Percentiles rank a stretch among this genome's conserved stretches.
phyloP scores from a whole-genome alignment of 73 alveolate genomes.

The Diophrys sp. region DNA sequence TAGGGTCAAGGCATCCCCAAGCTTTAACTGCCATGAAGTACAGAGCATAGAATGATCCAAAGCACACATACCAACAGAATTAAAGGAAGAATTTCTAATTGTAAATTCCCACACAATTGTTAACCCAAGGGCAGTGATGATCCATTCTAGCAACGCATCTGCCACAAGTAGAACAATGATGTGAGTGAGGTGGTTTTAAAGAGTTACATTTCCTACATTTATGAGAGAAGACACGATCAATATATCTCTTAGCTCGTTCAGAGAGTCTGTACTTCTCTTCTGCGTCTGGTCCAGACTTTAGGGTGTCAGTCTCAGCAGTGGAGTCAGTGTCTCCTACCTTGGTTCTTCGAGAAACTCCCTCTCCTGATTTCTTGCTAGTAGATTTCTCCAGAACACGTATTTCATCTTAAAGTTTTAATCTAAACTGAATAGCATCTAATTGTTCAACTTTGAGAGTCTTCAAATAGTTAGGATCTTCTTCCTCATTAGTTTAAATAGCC shows the following conservation, averaged over 20 bases:
- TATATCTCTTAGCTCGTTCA: not conserved
- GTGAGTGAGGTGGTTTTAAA: slow-evolving; percentile 63
- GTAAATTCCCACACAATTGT: slow-evolving; percentile 90
- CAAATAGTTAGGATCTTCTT: not conserved
- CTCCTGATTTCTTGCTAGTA: not conserved
- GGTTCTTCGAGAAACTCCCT: not conserved
- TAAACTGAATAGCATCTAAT: not conserved
- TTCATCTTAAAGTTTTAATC: not conserved
- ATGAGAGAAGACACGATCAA: not conserved
- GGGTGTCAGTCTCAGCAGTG: too few relatives aligned
- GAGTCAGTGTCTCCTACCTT: not conserved
- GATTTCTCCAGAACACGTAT: not conserved
- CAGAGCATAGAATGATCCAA: slow-evolving; percentile 31
- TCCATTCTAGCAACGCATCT: slow-evolving; percentile 74
- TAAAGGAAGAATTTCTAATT: slow-evolving; percentile 82
- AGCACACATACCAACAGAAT: slow-evolving; percentile 61
- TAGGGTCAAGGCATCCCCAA: not conserved
- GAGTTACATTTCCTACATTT: slow-evolving; percentile 58
- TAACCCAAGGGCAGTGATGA: slow-evolving; percentile 96
- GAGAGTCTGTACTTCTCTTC: not conserved
- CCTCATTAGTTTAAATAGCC: not conserved
- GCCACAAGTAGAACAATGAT: slow-evolving; percentile 71
- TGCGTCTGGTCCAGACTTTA: too few relatives aligned
- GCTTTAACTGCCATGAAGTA: not conserved
- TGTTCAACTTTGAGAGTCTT: not conserved